A percentile compares a stretch with the other conserved stretches of the same genome.
Conservation (phyloP, 306 rosid genomes). For the Boehmeria nivea region DNA sequence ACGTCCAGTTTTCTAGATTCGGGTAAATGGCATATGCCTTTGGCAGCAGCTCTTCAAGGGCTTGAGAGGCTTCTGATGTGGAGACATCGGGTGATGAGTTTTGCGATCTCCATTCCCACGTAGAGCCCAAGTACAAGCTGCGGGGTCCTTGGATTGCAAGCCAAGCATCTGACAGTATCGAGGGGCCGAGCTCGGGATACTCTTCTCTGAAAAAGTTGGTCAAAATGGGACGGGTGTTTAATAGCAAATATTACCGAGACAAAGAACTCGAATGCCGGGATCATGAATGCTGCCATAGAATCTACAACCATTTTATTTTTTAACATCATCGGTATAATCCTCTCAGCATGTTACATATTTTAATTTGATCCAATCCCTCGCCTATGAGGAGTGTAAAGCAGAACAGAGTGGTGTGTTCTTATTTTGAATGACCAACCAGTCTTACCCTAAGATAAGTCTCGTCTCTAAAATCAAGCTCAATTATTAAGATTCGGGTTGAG, state of each 20-base stretch:
- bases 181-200: slow-evolving; percentile 62
- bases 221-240: too few species aligned
- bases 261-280: not conserved
- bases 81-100: slow-evolving; percentile 62
- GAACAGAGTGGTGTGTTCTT: too few species aligned
- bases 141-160: slow-evolving; percentile 64
- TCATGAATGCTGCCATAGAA: not conserved
- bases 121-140: slow-evolving; percentile 62
- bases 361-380: too few species aligned
- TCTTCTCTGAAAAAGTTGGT: slow-evolving; percentile 39
- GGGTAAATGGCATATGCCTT: slow-evolving; percentile 70
- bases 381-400: too few species aligned
- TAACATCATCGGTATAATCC: too few species aligned
- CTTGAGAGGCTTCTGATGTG: slow-evolving; percentile 51
- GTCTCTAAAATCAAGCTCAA: too few species aligned
- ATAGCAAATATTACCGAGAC: too few species aligned
- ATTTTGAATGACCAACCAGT: too few species aligned
- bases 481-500: not conserved
- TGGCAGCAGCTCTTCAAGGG: slow-evolving; percentile 64
- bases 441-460: too few species aligned
- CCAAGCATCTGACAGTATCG: slow-evolving; percentile 88
- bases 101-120: slow-evolving; percentile 89
- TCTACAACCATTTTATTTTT: not conserved
- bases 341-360: too few species aligned
- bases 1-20: slow-evolving; percentile 54